Evolutionary conservation across 192 early-diverging fungal species (phyloP).

Genomic region (Umbelopsis isabellina): DNA sequence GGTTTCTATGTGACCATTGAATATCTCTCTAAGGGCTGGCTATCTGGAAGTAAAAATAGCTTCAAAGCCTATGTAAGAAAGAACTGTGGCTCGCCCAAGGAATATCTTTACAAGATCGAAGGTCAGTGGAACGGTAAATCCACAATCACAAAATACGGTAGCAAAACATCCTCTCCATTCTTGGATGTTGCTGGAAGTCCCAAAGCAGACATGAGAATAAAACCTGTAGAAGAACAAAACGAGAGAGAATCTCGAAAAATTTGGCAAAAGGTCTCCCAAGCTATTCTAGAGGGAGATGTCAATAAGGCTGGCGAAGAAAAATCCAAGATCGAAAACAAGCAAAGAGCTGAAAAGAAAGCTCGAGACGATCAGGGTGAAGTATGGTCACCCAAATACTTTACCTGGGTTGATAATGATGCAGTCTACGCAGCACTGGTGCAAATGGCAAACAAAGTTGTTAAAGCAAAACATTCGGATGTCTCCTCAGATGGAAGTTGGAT

Average conservation of each 20-base stretch:
- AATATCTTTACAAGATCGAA: conserved; percentile 42
- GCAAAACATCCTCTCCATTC: conserved; percentile 52
- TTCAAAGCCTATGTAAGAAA: conserved; percentile 59
- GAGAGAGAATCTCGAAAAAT: conserved; percentile 67
- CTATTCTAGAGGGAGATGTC: conserved; percentile 66
- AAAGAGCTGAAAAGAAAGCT: conserved; percentile 57
- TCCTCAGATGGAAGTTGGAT: background rate
- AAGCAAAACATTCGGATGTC: conserved; percentile 9
- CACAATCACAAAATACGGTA: conserved; percentile 53
- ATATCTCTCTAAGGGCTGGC: conserved; percentile 71
- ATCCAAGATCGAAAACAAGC: conserved; percentile 65
- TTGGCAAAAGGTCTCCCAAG: conserved; percentile 70
- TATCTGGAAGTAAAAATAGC: conserved; percentile 76
- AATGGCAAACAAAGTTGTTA: conserved; percentile 26
- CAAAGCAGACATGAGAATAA: conserved; percentile 58
- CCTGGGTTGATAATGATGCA: conserved; percentile 35
- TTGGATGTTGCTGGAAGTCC: conserved; percentile 61
- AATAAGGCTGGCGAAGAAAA: conserved; percentile 66
- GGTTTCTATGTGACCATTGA: conserved; percentile 56
- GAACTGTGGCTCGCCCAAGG: conserved; percentile 33
- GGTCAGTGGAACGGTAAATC: conserved; percentile 75
- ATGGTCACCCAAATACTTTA: conserved; percentile 35
- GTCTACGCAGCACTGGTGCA: conserved; percentile 27
- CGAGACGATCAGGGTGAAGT: conserved; percentile 53
- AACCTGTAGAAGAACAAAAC: conserved; percentile 57